A percentile compares a stretch with the other conserved stretches of the same genome.
Evolutionary conservation across 768 basidiomycete species (phyloP).

Genomic region (Boletellus ananas): DNA sequence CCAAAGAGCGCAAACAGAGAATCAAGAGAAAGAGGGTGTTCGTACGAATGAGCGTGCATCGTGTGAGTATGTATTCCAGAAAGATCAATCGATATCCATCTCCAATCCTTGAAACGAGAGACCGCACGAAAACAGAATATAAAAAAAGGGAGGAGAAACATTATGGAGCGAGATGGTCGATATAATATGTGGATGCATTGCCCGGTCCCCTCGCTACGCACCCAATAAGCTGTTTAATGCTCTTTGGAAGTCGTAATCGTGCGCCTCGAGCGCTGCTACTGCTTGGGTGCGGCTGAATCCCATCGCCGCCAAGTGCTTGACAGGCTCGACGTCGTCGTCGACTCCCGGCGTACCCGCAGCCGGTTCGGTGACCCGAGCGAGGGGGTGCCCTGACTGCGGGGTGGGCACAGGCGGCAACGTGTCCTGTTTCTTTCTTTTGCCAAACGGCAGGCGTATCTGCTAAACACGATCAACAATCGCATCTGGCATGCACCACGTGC

Average conservation of each 20-base stretch:
- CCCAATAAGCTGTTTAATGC: constrained; percentile 74
- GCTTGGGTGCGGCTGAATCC: constrained; percentile 85
- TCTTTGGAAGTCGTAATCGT: constrained; percentile 77
- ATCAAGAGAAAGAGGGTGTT: constrained; percentile 2
- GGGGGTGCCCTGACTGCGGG: constrained; percentile 31
- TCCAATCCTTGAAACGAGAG: constrained; percentile 15
- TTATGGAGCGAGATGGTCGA: constrained; percentile 20
- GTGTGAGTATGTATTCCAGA: constrained; percentile 27
- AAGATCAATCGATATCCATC: constrained; percentile 10
- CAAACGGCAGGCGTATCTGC: constrained; percentile 74
- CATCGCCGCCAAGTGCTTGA: constrained; percentile 82
- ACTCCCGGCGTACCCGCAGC: constrained; percentile 44
- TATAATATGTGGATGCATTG: constrained; percentile 13
- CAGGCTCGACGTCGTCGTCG: constrained; percentile 71
- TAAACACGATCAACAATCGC: constrained; percentile 9
- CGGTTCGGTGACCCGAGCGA: constrained; percentile 45
- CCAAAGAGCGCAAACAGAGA: neutral
- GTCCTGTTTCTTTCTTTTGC: constrained; percentile 68
- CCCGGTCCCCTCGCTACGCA: constrained; percentile 11
- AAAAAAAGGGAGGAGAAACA: constrained; percentile 4
- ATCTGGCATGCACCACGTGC: neutral
- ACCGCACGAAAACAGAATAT: constrained; percentile 1
- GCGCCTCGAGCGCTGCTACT: constrained; percentile 77
- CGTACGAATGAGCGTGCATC: constrained; percentile 29
- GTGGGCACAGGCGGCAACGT: constrained; percentile 42